phyloP scores from a whole-genome alignment of 2,329 filamentous ascomycete genomes.

The Aspergillus persii region DNA sequence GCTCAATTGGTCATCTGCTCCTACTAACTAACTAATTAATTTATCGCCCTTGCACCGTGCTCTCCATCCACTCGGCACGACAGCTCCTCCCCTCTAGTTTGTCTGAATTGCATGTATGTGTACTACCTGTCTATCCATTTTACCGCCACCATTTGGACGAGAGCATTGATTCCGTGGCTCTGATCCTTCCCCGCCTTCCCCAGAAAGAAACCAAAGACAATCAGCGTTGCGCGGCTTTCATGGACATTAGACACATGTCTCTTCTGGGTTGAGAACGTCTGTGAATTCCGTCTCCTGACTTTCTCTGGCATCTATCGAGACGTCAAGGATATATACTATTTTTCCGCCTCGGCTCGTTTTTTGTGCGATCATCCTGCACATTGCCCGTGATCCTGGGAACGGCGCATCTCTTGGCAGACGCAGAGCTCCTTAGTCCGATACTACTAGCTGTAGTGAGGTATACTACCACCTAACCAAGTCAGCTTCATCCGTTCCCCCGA shows the following conservation, averaged over 20 bases:
- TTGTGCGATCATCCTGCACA: background rate
- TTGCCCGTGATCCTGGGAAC: background rate
- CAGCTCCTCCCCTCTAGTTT: too few species aligned
- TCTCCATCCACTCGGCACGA: background rate
- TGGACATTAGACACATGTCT: background rate
- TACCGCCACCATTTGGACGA: too few species aligned
- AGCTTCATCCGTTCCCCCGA: slow-evolving; percentile 36
- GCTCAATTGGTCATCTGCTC: background rate
- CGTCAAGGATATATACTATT: background rate
- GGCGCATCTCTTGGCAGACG: background rate
- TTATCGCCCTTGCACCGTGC: background rate
- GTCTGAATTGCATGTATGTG: background rate
- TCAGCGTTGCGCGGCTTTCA: background rate
- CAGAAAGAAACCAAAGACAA: background rate
- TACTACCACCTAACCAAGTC: slow-evolving; percentile 10
- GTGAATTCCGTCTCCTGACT: background rate
- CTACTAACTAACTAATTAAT: background rate
- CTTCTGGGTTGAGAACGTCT: background rate
- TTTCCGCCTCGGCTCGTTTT: background rate
- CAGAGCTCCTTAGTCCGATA: background rate
- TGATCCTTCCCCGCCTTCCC: background rate
- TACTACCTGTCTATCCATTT: background rate
- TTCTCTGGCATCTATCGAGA: background rate
- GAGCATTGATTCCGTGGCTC: background rate
- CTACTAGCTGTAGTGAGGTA: background rate